These are phyloP conservation scores for Apophysomyces variabilis DNA, from an alignment of 371 early-diverging fungal species.

Conservation along the genomic window DNA sequence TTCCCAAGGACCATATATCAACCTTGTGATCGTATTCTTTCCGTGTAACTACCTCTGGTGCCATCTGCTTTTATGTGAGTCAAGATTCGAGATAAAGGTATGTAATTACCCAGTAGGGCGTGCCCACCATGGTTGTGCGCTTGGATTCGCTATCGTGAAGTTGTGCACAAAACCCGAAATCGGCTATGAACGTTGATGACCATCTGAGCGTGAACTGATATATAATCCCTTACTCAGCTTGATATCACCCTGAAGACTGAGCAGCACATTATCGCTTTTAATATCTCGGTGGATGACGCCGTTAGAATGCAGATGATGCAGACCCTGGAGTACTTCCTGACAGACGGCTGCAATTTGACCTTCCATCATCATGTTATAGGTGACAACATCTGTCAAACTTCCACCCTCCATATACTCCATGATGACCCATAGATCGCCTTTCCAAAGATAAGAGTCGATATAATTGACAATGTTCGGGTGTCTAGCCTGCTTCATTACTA, in stretches of 20 bases:
- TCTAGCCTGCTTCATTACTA: conserved; percentile 77
- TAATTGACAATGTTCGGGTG: conserved; percentile 90
- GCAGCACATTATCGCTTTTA: conserved; percentile 93
- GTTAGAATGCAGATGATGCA: conserved; percentile 78
- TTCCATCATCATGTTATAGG: conserved; percentile 86
- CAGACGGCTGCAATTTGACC: conserved; percentile 87
- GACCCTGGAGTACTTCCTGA: conserved; percentile 61
- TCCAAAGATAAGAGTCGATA: conserved; percentile 80
- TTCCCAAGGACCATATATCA: conserved; percentile 95
- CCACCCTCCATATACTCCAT: conserved; percentile 97
- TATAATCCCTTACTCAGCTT: conserved; percentile 67
- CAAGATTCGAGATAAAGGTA: background rate
- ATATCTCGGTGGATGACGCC: conserved; percentile 95
- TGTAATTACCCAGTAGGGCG: conserved; percentile 73
- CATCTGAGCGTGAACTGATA: conserved; percentile 6
- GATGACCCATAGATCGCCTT: conserved; percentile 81
- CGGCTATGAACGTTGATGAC: conserved; percentile 49
- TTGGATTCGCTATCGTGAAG: conserved; percentile 69
- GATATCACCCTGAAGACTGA: conserved; percentile 79
- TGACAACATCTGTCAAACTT: conserved; percentile 81
- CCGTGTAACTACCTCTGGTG: conserved; percentile 90
- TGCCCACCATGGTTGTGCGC: conserved; percentile 86
- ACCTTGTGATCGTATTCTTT: conserved; percentile 87
- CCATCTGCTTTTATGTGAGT: conserved; percentile 59
- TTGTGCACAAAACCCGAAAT: conserved; percentile 92